A percentile compares a stretch with the other conserved stretches of the same genome.
Evolutionary conservation across 116 monocot genomes (phyloP).

Genomic region (Phalaenopsis hybrid): DNA sequence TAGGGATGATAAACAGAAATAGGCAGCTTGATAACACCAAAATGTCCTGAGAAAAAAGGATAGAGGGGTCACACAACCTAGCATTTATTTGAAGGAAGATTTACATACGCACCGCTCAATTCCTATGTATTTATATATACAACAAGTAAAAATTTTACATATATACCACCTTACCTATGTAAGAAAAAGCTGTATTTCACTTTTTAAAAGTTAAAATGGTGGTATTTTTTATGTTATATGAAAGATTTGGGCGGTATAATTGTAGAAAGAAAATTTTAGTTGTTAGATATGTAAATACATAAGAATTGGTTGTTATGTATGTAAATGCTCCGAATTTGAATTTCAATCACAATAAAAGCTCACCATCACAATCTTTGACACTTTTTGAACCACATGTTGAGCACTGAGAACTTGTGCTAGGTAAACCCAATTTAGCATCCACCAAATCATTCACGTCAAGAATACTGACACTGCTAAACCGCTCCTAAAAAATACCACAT

Average conservation of each 20-base stretch:
- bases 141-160: too few species aligned
- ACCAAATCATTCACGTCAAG: constrained; percentile 38
- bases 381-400: constrained; percentile 39
- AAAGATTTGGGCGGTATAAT: too few species aligned
- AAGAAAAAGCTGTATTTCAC: too few species aligned
- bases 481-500: constrained; percentile 37
- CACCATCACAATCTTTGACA: constrained; percentile 49
- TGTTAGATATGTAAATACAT: too few species aligned
- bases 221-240: too few species aligned
- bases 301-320: too few species aligned
- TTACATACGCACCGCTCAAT: too few species aligned
- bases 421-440: constrained; percentile 49
- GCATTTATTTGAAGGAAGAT: neutral
- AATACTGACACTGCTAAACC: constrained; percentile 26
- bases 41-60: constrained; percentile 35
- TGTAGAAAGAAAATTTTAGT: too few species aligned
- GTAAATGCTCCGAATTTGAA: neutral
- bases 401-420: constrained; percentile 38
- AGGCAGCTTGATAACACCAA: constrained; percentile 47
- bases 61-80: neutral
- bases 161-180: too few species aligned
- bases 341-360: neutral
- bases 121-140: too few species aligned
- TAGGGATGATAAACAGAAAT: constrained; percentile 43
- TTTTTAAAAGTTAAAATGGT: too few species aligned